Evolutionary conservation across 371 early-diverging fungal genomes (phyloP).

Genomic region (Syncephalastrum racemosum): DNA sequence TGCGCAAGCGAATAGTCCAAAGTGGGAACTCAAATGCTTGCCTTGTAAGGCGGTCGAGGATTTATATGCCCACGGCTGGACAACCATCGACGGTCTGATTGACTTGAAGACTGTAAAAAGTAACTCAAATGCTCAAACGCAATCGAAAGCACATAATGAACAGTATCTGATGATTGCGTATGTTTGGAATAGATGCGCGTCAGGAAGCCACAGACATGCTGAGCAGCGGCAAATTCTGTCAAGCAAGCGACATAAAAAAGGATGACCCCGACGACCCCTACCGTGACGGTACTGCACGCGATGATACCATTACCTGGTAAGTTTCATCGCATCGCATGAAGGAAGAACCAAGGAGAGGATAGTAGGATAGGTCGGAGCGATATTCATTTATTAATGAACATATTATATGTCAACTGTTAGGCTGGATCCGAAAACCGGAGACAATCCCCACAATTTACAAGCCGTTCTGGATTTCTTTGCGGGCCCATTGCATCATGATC

Average conservation of each 20-base stretch:
- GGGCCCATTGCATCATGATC: conserved; percentile 48
- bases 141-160: background rate
- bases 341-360: background rate
- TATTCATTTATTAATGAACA: background rate
- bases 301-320: conserved; percentile 61
- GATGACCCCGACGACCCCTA: conserved; percentile 56
- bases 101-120: conserved; percentile 40
- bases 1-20: conserved; percentile 22
- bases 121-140: conserved; percentile 6
- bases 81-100: conserved; percentile 48
- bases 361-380: background rate
- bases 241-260: conserved; percentile 27
- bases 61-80: conserved; percentile 57
- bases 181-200: conserved; percentile 26
- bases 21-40: conserved; percentile 29
- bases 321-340: too few species aligned
- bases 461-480: conserved; percentile 32
- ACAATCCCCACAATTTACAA: conserved; percentile 27
- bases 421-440: conserved; percentile 22
- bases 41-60: conserved; percentile 38
- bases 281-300: conserved; percentile 59
- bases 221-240: conserved; percentile 23
- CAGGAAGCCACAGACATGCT: conserved; percentile 29
- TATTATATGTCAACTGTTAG: conserved; percentile 10
- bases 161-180: too few species aligned